These are phyloP conservation scores for Fusarium dlaminii DNA, from an alignment of 2,329 filamentous ascomycete species.

Conservation along the genomic window DNA sequence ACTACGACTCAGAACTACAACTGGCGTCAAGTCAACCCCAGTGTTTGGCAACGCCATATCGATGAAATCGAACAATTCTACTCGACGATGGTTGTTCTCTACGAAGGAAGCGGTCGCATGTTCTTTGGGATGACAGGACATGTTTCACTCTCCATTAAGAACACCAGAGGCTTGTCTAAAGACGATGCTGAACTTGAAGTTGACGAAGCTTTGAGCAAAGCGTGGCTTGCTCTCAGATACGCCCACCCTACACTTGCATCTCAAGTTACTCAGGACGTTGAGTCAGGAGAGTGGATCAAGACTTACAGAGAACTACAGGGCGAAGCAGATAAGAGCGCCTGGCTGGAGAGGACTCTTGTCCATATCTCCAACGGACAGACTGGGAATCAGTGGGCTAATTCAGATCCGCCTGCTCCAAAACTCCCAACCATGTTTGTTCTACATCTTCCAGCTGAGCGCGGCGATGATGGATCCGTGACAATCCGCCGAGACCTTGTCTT, in stretches of 20 bases:
- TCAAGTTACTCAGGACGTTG: constrained; percentile 29
- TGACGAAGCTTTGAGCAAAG: constrained; percentile 45
- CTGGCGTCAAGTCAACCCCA: constrained; percentile 42
- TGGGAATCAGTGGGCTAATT: constrained; percentile 48
- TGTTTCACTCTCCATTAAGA: constrained; percentile 42
- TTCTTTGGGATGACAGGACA: constrained; percentile 55
- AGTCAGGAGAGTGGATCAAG: constrained; percentile 41
- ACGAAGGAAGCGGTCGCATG: constrained; percentile 50
- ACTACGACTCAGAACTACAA: neutral
- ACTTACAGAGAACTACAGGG: constrained; percentile 18
- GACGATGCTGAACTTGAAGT: constrained; percentile 25
- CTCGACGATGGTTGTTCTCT: constrained; percentile 46
- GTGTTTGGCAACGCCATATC: constrained; percentile 48
- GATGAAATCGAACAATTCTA: constrained; percentile 56
- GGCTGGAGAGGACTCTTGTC: constrained; percentile 47
- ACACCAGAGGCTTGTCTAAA: neutral
- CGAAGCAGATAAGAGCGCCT: constrained; percentile 23
- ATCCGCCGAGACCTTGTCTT: constrained; percentile 47
- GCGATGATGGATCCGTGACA: fast-evolving
- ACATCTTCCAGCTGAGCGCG: neutral
- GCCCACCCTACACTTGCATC: constrained; percentile 49
- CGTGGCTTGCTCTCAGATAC: constrained; percentile 48
- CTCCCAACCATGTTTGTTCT: constrained; percentile 48
- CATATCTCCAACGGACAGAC: constrained; percentile 36
- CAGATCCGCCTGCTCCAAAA: constrained; percentile 46